phyloP scores from a whole-genome alignment of 2,329 filamentous ascomycete species.

The Botrytis porri region DNA sequence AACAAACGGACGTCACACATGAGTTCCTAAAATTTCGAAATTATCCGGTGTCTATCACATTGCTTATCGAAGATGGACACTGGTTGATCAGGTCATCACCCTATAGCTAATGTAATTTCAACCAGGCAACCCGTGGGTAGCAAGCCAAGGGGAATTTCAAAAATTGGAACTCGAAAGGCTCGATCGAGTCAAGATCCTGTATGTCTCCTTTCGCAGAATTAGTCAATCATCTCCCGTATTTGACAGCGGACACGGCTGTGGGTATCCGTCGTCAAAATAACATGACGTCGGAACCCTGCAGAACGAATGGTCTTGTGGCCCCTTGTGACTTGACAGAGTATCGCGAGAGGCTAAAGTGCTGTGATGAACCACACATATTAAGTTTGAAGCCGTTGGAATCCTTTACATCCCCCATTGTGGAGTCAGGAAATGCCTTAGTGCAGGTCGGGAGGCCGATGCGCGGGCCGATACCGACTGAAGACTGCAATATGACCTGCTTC shows the following conservation, averaged over 20 bases:
- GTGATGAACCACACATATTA: slow-evolving; percentile 20
- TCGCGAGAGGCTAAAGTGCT: slow-evolving; percentile 12
- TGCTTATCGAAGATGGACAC: slow-evolving; percentile 26
- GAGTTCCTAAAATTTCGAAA: neutral
- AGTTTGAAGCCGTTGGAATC: slow-evolving; percentile 18
- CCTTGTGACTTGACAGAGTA: slow-evolving; percentile 17
- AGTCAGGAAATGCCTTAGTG: slow-evolving; percentile 16
- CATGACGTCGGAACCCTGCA: slow-evolving; percentile 36
- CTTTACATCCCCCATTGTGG: slow-evolving; percentile 20
- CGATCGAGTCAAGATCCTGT: slow-evolving; percentile 10
- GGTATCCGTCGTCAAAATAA: slow-evolving; percentile 30
- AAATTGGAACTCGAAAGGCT: slow-evolving; percentile 6
- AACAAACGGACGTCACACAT: slow-evolving; percentile 19
- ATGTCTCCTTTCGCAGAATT: slow-evolving; percentile 12
- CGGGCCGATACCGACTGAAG: slow-evolving; percentile 18
- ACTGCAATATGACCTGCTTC: slow-evolving; percentile 11
- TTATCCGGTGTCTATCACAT: slow-evolving; percentile 13
- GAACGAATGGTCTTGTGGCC: slow-evolving; percentile 24
- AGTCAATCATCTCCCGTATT: slow-evolving; percentile 22
- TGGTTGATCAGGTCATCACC: slow-evolving; percentile 22
- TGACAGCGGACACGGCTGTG: slow-evolving; percentile 31
- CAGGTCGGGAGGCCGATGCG: slow-evolving; percentile 13
- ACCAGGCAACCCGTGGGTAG: neutral
- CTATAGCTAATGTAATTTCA: neutral
- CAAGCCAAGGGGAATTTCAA: neutral